A percentile compares a stretch with the other conserved stretches of the same genome.
phyloP scores from a whole-genome alignment of 306 rosid species.

The Styphnolobium japonicum region DNA sequence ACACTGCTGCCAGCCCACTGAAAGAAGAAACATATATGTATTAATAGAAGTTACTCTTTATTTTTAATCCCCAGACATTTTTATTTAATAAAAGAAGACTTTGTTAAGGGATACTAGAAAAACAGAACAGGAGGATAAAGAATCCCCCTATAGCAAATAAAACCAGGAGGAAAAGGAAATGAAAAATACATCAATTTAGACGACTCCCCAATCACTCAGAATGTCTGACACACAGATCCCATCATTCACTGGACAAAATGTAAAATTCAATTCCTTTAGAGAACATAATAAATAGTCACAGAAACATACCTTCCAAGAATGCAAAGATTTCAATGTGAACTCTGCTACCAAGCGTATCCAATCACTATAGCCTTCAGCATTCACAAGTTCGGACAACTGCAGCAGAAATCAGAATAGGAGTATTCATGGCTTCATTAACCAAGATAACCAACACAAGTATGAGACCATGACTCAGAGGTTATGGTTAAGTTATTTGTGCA shows the following conservation, averaged over 20 bases:
- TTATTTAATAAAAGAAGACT: background rate
- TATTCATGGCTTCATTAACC: background rate
- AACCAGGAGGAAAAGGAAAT: background rate
- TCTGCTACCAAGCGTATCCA: constrained; percentile 92
- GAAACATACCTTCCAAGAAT: constrained; percentile 86
- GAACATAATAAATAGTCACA: constrained; percentile 1
- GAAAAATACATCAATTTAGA: background rate
- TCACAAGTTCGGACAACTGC: constrained; percentile 93
- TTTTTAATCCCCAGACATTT: background rate
- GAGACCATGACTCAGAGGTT: background rate
- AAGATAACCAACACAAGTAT: background rate
- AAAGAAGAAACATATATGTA: constrained; percentile 17
- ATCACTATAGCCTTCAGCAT: constrained; percentile 87
- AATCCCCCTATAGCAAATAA: background rate
- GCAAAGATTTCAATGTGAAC: constrained; percentile 89
- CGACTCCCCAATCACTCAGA: background rate
- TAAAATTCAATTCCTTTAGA: background rate
- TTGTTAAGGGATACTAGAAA: background rate
- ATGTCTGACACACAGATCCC: background rate
- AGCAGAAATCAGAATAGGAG: background rate
- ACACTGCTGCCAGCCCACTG: constrained; percentile 58
- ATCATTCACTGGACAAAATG: background rate
- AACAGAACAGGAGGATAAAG: background rate
- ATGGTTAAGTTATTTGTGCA: background rate
- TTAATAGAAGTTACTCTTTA: background rate